phyloP scores from a whole-genome alignment of 2,329 filamentous ascomycete species.

The Fusarium sp. region DNA sequence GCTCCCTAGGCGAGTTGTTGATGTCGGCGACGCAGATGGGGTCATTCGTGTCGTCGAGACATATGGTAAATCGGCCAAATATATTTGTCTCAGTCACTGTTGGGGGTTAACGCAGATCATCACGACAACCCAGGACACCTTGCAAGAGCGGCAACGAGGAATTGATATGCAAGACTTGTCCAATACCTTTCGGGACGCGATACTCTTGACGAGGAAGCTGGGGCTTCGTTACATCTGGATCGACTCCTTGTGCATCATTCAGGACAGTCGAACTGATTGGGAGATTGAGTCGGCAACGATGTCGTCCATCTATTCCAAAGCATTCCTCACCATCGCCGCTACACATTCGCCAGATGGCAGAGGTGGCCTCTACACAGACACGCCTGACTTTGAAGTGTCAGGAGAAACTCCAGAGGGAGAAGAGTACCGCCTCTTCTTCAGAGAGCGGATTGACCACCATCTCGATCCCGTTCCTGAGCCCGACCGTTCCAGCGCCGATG shows the following conservation, averaged over 20 bases:
- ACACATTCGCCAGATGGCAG: slow-evolving; percentile 5
- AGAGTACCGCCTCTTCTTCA: neutral
- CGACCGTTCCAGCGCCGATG: neutral
- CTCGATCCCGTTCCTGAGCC: neutral
- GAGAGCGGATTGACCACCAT: slow-evolving; percentile 4
- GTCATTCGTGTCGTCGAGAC: neutral
- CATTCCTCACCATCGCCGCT: slow-evolving; percentile 32
- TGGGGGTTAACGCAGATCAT: slow-evolving; percentile 3
- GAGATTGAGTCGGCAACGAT: slow-evolving; percentile 32
- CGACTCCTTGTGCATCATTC: slow-evolving; percentile 29
- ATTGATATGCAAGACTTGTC: slow-evolving; percentile 7
- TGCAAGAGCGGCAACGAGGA: neutral
- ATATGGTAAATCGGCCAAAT: neutral
- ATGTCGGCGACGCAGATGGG: neutral
- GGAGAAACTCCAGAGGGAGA: neutral
- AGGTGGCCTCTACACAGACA: slow-evolving; percentile 15
- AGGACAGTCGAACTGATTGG: slow-evolving; percentile 32
- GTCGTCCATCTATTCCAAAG: slow-evolving; percentile 30
- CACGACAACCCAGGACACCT: neutral
- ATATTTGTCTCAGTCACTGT: slow-evolving; percentile 14
- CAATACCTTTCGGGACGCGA: slow-evolving; percentile 15
- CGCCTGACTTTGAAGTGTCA: neutral
- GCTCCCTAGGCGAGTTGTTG: slow-evolving; percentile 5
- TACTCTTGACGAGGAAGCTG: slow-evolving; percentile 10
- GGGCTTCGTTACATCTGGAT: slow-evolving; percentile 35